Conservation (phyloP, 2,329 filamentous ascomycete genomes). For the Dactylellina parvicollis region DNA sequence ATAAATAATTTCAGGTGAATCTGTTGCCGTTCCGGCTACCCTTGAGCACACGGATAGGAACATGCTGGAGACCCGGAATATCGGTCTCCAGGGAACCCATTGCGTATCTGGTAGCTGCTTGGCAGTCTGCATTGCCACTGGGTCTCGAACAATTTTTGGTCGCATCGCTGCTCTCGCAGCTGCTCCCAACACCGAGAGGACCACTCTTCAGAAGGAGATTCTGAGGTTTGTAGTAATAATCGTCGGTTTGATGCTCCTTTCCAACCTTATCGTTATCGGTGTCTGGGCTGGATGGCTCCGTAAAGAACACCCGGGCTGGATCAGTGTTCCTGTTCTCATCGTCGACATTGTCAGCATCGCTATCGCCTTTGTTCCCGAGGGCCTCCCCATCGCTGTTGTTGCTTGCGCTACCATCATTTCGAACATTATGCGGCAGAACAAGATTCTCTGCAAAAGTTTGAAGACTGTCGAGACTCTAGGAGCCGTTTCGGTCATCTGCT, state of each 20-base stretch:
- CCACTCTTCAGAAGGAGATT: slow-evolving; percentile 77
- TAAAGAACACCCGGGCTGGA: slow-evolving; percentile 74
- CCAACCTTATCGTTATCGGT: slow-evolving; percentile 72
- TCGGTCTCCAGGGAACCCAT: slow-evolving; percentile 82
- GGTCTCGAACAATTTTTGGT: slow-evolving; percentile 78
- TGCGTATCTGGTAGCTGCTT: slow-evolving; percentile 72
- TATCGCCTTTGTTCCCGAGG: slow-evolving; percentile 80
- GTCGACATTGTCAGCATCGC: slow-evolving; percentile 77
- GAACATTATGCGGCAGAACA: slow-evolving; percentile 79
- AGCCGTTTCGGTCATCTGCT: slow-evolving; percentile 76
- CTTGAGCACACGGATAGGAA: slow-evolving; percentile 76
- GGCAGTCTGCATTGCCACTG: slow-evolving; percentile 76
- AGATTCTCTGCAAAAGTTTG: slow-evolving; percentile 80
- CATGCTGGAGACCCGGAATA: slow-evolving; percentile 79
- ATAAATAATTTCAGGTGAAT: slow-evolving; percentile 66
- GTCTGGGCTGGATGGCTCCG: slow-evolving; percentile 78
- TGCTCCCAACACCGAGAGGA: slow-evolving; percentile 73
- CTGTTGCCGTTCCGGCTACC: slow-evolving; percentile 71
- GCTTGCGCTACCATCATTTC: slow-evolving; percentile 79
- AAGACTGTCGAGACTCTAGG: slow-evolving; percentile 77
- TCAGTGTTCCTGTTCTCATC: slow-evolving; percentile 76
- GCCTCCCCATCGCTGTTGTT: slow-evolving; percentile 75
- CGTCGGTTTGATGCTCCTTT: slow-evolving; percentile 72
- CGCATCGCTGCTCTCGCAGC: slow-evolving; percentile 78
- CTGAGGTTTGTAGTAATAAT: slow-evolving; percentile 77